phyloP scores from a whole-genome alignment of 2,329 filamentous ascomycete species.

The Neopestalotiopsis clavispora region DNA sequence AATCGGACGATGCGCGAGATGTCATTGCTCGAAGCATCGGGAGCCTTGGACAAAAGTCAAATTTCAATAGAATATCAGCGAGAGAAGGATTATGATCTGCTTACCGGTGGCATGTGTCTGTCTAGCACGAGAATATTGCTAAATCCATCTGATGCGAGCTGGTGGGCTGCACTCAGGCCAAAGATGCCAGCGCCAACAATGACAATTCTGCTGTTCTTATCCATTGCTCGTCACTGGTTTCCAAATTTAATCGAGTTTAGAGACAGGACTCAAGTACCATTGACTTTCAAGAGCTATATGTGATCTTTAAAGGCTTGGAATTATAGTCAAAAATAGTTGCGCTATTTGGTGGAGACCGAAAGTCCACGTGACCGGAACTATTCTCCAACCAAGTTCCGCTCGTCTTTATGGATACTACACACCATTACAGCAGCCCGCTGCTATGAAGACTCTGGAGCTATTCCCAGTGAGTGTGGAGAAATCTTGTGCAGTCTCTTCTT shows the following conservation, averaged over 20 bases:
- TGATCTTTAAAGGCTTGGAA: neutral
- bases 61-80: neutral
- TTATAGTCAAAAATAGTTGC: neutral
- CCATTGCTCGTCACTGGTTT: neutral
- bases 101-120: neutral
- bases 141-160: neutral
- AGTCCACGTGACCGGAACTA: constrained; percentile 1
- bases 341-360: neutral
- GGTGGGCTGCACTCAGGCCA: neutral
- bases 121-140: neutral
- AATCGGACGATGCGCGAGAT: constrained; percentile 43
- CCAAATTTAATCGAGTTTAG: neutral
- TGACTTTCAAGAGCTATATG: neutral
- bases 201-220: neutral
- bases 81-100: neutral
- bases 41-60: constrained; percentile 22
- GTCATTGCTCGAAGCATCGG: constrained; percentile 43
- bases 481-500: neutral
- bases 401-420: too few species aligned
- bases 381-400: neutral
- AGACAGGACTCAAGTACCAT: neutral
- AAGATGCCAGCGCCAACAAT: neutral
- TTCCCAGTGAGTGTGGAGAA: neutral
- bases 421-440: too few species aligned
- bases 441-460: too few species aligned